Base-by-base conservation (phyloP, 371 early-diverging fungal genomes). In the Mucor plumbeus region DNA sequence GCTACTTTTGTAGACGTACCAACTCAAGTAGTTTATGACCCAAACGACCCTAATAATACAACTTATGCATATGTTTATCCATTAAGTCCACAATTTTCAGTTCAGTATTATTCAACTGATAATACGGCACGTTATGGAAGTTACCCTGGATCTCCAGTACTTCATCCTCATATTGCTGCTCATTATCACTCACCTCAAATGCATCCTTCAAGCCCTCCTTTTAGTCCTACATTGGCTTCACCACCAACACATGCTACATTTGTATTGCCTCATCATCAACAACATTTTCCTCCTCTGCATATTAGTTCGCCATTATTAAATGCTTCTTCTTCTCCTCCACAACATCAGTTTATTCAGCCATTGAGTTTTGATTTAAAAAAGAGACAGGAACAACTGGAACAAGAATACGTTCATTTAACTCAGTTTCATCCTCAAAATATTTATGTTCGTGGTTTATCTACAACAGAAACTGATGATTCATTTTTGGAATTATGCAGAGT, bases 361-460 rank as follows among this genome's bases (percentile, higher is more conserved):
- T 48, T 68, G 10, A 11, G 26, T 55, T 54, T 55, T 54, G 63
- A 59, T 39, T 43, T 59, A n/a, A 59, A 63, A 39, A 62, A 59
- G n/a, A 40, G 47, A 53, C 59, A 63, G 36, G 64, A 69, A 56
- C 55, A 62, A 38, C 14, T 61, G 57, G 61, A 69, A 26, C 39
- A 62, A n/a, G 66, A 68, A 11, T 48, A 72, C 9, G 64, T 17
- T n/a, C 56, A 67, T 43, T 55, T 61, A n/a, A 17, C 47, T 41
- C 71, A 75, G 36, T 74, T 70, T 63, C 82, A 79, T 55, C 59
- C 79, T 21, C 79, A 71, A 59, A 96, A 96, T 72, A 85, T 95
- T 40, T 95, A 96, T 66, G 90, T 96, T 59, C 87, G 93, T 71
- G 93, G 92, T 40, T 80, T 96, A 21, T 75, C 87, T 7, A 72